Evolutionary conservation across 169 alveolate genomes (phyloP).

Genomic region (Cryptosporidium parvum): DNA sequence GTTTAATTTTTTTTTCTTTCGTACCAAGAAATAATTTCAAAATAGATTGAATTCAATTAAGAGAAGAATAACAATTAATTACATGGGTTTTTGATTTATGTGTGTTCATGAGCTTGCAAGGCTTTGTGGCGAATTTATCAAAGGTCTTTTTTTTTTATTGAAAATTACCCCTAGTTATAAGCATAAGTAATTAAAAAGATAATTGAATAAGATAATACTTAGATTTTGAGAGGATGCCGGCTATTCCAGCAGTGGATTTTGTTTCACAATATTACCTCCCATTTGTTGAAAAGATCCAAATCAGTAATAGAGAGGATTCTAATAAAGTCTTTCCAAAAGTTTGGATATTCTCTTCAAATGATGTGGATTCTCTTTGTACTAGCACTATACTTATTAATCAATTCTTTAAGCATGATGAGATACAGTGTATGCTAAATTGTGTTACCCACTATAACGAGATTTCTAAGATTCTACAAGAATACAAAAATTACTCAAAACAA

Average conservation of each 20-base stretch:
- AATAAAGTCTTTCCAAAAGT: constrained; percentile 34
- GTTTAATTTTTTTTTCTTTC: neutral
- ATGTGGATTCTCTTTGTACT: constrained; percentile 72
- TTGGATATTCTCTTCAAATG: constrained; percentile 72
- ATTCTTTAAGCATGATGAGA: constrained; percentile 42
- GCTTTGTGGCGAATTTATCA: neutral
- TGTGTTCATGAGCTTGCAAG: neutral
- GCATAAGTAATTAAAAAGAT: neutral
- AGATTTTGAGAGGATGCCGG: constrained; percentile 40
- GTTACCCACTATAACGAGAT: constrained; percentile 73
- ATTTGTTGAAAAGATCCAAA: constrained; percentile 15
- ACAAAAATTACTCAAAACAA: constrained; percentile 22
- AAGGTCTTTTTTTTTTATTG: neutral
- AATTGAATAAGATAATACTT: neutral
- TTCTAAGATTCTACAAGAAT: constrained; percentile 48
- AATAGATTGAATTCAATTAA: neutral
- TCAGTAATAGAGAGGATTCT: neutral
- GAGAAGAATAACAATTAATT: neutral
- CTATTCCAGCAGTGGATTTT: constrained; percentile 64
- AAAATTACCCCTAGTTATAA: neutral
- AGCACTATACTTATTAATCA: constrained; percentile 46
- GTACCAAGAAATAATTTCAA: constrained; percentile 3
- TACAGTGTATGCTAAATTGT: constrained; percentile 55
- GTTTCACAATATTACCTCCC: constrained; percentile 66
- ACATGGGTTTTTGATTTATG: constrained; percentile 1